Conservation (phyloP, 306 rosid species). For the Benincasa hispida region DNA sequence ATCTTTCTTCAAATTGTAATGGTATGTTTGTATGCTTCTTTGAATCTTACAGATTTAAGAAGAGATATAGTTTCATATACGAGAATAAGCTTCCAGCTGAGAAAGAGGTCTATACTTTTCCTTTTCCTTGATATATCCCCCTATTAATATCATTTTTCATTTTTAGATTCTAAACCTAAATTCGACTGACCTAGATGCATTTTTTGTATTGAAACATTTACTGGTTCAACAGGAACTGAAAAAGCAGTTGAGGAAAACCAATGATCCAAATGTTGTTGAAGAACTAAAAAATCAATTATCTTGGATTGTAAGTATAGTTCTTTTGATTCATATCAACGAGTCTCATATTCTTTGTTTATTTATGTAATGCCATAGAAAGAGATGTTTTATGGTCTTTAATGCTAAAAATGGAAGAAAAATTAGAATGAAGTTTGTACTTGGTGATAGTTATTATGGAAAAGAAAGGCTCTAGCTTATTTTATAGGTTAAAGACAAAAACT, state of each 20-base stretch:
- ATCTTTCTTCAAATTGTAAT: background rate
- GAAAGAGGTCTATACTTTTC: slow-evolving; percentile 13
- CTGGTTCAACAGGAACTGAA: slow-evolving; percentile 27
- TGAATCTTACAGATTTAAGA: slow-evolving; percentile 53
- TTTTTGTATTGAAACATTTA: background rate
- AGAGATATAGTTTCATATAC: slow-evolving; percentile 52
- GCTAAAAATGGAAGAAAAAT: background rate
- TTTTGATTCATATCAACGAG: background rate
- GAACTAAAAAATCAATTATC: slow-evolving; percentile 36
- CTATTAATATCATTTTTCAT: background rate
- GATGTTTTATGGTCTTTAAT: background rate
- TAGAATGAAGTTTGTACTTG: background rate
- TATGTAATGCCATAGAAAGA: background rate
- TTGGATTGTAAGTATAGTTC: slow-evolving; percentile 45
- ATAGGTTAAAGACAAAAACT: background rate
- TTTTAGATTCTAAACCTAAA: background rate
- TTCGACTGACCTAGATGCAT: slow-evolving; percentile 2
- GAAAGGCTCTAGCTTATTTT: background rate
- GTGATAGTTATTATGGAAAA: background rate
- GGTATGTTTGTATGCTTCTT: background rate
- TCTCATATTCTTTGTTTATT: background rate
- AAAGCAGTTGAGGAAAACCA: slow-evolving; percentile 36
- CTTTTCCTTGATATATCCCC: background rate
- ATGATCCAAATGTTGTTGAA: slow-evolving; percentile 33
- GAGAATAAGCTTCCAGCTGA: slow-evolving; percentile 22